Conservation (phyloP, 345 rosid species). For the rapeseed (Brassica napus) region Da-Ae NC_063444.1:37763001-37763500, state of each 20-base stretch:
- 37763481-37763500: constrained; percentile 17
- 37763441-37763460: constrained; percentile 22
- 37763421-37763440: background rate
- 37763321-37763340: constrained; percentile 36
- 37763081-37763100: too few species aligned
- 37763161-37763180: too few species aligned
- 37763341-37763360: constrained; percentile 43
- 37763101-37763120: too few species aligned
- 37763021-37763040: too few species aligned
- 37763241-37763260: background rate
- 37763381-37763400: constrained; percentile 20
- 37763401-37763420: constrained; percentile 7
- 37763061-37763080: too few species aligned
- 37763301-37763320: background rate
- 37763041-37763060: too few species aligned
- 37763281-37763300: constrained; percentile 22
- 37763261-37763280: constrained; percentile 20
- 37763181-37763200: constrained; percentile 18
- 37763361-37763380: constrained; percentile 34
- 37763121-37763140: too few species aligned
- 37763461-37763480: constrained; percentile 24
- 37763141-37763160: too few species aligned
- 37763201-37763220: constrained; percentile 5
- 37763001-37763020: too few species aligned
- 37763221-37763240: constrained; percentile 3